Percentiles rank a stretch among this genome's conserved stretches.
phyloP scores from a whole-genome alignment of 163 green algal species.

The Scenedesmus sp. region DNA sequence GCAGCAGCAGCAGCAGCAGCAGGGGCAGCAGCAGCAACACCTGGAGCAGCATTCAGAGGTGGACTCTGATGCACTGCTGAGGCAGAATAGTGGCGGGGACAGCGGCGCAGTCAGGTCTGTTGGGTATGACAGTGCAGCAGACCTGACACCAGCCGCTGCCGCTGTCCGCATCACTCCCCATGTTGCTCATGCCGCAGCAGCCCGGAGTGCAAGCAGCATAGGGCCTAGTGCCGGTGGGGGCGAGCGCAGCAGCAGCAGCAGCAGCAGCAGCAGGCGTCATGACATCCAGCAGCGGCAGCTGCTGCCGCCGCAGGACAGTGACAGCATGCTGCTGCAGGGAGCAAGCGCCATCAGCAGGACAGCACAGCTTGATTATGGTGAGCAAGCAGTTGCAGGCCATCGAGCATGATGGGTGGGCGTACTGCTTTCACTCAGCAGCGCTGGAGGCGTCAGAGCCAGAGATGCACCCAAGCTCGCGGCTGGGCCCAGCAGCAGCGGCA shows the following conservation, averaged over 20 bases:
- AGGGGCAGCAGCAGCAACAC: slow-evolving; percentile 1
- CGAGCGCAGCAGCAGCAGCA: background rate
- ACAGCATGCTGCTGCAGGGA: slow-evolving; percentile 3
- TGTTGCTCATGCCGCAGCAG: background rate
- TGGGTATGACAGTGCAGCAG: background rate
- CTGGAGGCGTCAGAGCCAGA: background rate
- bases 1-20: slow-evolving; percentile 7
- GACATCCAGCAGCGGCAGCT: background rate
- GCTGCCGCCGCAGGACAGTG: slow-evolving; percentile 5
- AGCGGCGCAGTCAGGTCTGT: background rate
- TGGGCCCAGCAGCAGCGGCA: background rate
- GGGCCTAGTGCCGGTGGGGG: background rate
- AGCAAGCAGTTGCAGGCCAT: background rate
- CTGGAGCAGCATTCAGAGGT: slow-evolving; percentile 20
- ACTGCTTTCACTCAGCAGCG: background rate
- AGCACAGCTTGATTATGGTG: slow-evolving; percentile 10
- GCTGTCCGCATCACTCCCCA: background rate
- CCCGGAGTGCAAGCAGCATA: background rate
- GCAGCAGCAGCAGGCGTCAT: background rate
- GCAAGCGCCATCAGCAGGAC: background rate
- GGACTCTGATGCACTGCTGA: slow-evolving; percentile 42
- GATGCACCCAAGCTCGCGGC: slow-evolving; percentile 1
- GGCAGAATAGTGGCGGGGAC: background rate
- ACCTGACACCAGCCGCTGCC: background rate
- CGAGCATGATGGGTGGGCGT: background rate